These are phyloP conservation scores for Penicillium italicum DNA, from an alignment of 2,329 filamentous ascomycete genomes.

Conservation along the genomic window DNA sequence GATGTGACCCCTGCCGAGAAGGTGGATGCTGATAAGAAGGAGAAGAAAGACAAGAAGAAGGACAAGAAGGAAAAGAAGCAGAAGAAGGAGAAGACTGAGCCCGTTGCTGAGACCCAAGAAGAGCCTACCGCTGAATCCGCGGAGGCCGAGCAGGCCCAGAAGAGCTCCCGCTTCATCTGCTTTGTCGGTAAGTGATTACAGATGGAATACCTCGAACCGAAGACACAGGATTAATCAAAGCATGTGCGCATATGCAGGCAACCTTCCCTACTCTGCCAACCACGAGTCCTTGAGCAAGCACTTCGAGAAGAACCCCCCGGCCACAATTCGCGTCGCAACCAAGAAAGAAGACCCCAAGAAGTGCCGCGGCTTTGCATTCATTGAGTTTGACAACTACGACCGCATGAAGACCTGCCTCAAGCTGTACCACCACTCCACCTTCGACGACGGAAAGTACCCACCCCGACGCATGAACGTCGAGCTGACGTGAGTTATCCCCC, in stretches of 20 bases:
- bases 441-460: constrained; percentile 55
- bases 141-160: constrained; percentile 21
- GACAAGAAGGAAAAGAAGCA: constrained; percentile 16
- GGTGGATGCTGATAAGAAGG: constrained; percentile 21
- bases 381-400: constrained; percentile 83
- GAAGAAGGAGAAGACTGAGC: constrained; percentile 19
- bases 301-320: constrained; percentile 71
- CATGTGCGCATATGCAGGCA: constrained; percentile 52
- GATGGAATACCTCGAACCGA: not conserved
- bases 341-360: constrained; percentile 58
- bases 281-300: constrained; percentile 65
- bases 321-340: constrained; percentile 68
- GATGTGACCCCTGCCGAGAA: constrained; percentile 18
- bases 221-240: not conserved
- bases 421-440: constrained; percentile 81
- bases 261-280: constrained; percentile 82
- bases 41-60: constrained; percentile 20
- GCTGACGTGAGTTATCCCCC: constrained; percentile 63
- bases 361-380: constrained; percentile 75
- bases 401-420: constrained; percentile 91
- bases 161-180: constrained; percentile 64
- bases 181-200: constrained; percentile 61
- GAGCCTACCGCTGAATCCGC: constrained; percentile 17
- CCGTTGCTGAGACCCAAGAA: constrained; percentile 13
- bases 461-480: constrained; percentile 86